Base-by-base conservation (phyloP, 371 early-diverging fungal species). In the Lichtheimia ramosa region DNA sequence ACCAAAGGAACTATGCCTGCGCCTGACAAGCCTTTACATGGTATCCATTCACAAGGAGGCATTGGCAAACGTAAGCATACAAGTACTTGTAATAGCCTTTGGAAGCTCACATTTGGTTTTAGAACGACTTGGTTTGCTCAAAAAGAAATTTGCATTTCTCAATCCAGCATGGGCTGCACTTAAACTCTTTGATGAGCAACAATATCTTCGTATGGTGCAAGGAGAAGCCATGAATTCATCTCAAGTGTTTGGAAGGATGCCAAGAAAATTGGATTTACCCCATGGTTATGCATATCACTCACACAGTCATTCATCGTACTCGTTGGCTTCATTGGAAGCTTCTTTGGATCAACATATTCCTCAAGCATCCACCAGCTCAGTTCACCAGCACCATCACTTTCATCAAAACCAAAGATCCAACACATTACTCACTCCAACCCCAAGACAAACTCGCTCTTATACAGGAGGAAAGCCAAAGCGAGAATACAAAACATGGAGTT, bases 31-130 rank as follows among this genome's bases (percentile, higher is more conserved):
- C 67, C 78, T 13, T 56, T 74, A 5, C 78, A 72, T 24, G 78
- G 78, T 43, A 64, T 72, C 10, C 43, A 40, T n/a, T 64, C 68
- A 7, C 71, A 71, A 49, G 78, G 78, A 40, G 74, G 74, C 42
- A 70, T 77, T 16, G 78, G 75, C 25, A 71, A 74, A 71, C 59
- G 77, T 77, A 66, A 70, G 61, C 48, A 48, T 34, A 48, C 8
- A 16, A 50, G 1, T 21, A 6, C 46, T 8, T 12, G 7, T 21
- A 5, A 46, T 39, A 34, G 15, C 25, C 10, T 3, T 18, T 57
- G 28, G 3, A 51, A 15, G 50, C 18, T 21, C 46, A 46, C 25
- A 51, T 55, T 16, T 16, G 15, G 14, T 21, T 41, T 46, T 56
- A 70, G 70, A 65, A 39, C 59, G 56, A 41, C 58, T 70, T n/a